Evolutionary conservation across 1,284 basidiomycete species (phyloP), one percentile per base, ranked within the genome.

Genomic region (Boletus mariae): DNA sequence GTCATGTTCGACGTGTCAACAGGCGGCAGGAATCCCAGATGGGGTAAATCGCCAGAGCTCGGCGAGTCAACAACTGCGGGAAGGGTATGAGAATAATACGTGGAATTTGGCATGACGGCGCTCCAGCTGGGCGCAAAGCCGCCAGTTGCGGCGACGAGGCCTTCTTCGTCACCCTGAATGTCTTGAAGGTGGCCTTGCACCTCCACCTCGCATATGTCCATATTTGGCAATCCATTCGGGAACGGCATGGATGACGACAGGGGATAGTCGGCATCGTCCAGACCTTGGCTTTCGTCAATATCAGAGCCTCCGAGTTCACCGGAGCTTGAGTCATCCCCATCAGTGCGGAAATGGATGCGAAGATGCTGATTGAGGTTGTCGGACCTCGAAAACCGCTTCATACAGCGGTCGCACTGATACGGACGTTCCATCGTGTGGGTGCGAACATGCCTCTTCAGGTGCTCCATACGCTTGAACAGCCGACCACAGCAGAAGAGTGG

Each of bases 351-450:
- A 71, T 94, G 92, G 38, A 89, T 91, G 54, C 90, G 82, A 52
- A 85, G 64, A 64, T 95, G 92, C 68, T 94, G 90, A 28, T 80
- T 83, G 44, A 95, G 78, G 66, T 94, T 94, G 68, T 94, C 92
- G 64, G 85, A 85, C 60, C 92, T 77, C 61, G 88, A 90, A 71
- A 94, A 94, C 49, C 82, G 78, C 74, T 91, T 91, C 63, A 77
- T 74, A 68, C 90, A 95, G 37, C 76, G 74, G 51, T 77, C 72
- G 67, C 93, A 94, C 51, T 76, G 75, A 71, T 83, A 94, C 0
- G 93, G 92, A 44, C 86, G 76, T 70, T 94, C 92, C 77, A 90
- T 80, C 38, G 92, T 94, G 67, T 95, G 93, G n/a, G 91, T 93
- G 51, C 91, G 80, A 34, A 93, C 73, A 70, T 96, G 93, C 40